Conservation (phyloP, 805 yeast genomes). For the Metschnikowia lochheadii region DNA sequence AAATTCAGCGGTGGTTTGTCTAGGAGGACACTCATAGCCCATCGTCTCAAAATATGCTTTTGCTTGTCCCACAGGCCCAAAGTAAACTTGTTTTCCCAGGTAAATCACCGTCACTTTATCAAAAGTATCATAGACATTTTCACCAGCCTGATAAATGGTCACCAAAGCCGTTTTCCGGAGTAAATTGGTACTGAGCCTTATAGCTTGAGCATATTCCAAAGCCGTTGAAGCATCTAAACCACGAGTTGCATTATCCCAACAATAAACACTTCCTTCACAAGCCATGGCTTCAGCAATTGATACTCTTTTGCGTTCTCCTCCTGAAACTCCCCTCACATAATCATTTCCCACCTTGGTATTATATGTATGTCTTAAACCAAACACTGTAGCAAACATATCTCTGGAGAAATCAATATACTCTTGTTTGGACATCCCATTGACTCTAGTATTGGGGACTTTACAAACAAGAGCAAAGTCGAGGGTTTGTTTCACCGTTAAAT, state of each 20-base stretch:
- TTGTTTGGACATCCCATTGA: constrained; percentile 50
- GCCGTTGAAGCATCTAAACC: constrained; percentile 71
- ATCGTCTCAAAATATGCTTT: constrained; percentile 49
- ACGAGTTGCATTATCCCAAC: constrained; percentile 68
- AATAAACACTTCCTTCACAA: constrained; percentile 42
- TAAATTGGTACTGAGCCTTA: constrained; percentile 51
- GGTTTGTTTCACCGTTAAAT: constrained; percentile 62
- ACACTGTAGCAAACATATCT: constrained; percentile 40
- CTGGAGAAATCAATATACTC: constrained; percentile 43
- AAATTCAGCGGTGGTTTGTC: constrained; percentile 67
- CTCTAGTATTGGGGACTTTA: constrained; percentile 57
- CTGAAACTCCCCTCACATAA: constrained; percentile 62
- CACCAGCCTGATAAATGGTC: constrained; percentile 65
- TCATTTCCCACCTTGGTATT: constrained; percentile 62
- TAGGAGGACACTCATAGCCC: constrained; percentile 58
- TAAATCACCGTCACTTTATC: constrained; percentile 60
- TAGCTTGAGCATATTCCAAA: constrained; percentile 55
- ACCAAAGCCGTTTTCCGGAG: constrained; percentile 52
- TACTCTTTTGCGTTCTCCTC: constrained; percentile 69
- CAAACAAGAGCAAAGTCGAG: constrained; percentile 54
- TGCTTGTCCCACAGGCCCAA: constrained; percentile 51
- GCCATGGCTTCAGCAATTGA: constrained; percentile 61
- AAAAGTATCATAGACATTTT: constrained; percentile 54
- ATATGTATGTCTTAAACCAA: constrained; percentile 51
- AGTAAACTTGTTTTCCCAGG: constrained; percentile 56